Conservation (phyloP, 495 filamentous ascomycete species). For the Tuber borchii region DNA sequence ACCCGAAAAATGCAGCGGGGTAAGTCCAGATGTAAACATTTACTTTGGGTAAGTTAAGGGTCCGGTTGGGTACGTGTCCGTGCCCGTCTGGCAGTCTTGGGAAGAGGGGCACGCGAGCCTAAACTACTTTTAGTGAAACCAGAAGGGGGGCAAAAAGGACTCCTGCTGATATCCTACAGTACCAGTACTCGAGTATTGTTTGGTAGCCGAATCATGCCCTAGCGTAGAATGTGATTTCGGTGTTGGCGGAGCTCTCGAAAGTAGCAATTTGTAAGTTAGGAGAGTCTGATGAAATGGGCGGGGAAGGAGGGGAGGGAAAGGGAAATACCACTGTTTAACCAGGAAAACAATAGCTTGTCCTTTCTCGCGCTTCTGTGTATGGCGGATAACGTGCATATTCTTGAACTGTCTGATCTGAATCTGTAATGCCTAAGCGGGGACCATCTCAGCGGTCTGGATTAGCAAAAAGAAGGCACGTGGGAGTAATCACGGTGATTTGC, state of each 20-base stretch:
- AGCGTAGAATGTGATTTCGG: not conserved
- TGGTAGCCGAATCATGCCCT: not conserved
- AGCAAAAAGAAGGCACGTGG: not conserved
- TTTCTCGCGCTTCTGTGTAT: not conserved
- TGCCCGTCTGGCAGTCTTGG: not conserved
- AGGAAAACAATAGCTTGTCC: not conserved
- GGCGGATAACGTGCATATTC: not conserved
- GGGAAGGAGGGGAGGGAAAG: not conserved
- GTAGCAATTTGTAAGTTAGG: not conserved
- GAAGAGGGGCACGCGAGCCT: slow-evolving; percentile 3
- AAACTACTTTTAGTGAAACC: not conserved
- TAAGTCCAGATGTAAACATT: not conserved
- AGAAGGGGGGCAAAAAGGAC: not conserved
- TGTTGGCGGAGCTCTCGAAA: not conserved
- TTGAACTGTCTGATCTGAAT: not conserved
- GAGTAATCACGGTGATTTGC: not conserved
- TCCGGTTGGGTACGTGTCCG: not conserved
- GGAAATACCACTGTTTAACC: not conserved
- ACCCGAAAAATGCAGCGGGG: not conserved
- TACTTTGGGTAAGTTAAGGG: not conserved
- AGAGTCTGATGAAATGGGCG: not conserved
- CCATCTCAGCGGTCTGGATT: not conserved
- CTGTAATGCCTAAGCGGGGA: not conserved
- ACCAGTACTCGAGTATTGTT: no score
- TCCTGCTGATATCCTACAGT: not conserved